Evolutionary conservation across 2,329 filamentous ascomycete species (phyloP).

Genomic region (Eurotiales sp.): DNA sequence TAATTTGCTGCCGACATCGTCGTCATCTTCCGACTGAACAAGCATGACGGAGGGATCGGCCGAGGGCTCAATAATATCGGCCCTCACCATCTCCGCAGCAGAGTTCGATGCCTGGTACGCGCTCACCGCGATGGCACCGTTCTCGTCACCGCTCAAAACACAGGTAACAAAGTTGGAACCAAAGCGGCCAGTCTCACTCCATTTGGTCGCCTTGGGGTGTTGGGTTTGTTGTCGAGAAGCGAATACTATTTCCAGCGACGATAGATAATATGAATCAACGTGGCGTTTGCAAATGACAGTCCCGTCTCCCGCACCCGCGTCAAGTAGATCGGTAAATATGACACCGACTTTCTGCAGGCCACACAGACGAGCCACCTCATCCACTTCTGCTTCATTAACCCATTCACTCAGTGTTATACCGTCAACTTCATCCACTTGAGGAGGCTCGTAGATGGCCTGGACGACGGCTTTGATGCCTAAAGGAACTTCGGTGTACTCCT

Average conservation of each 20-base stretch:
- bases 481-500: conserved; percentile 87
- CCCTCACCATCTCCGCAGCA: conserved; percentile 93
- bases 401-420: conserved; percentile 81
- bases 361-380: conserved; percentile 75
- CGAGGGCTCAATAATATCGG: conserved; percentile 91
- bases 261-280: conserved; percentile 89
- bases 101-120: conserved; percentile 95
- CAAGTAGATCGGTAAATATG: conserved; percentile 89
- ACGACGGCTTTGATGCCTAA: conserved; percentile 93
- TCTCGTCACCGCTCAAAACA: conserved; percentile 86
- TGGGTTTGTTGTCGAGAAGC: conserved; percentile 82
- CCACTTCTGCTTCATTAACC: conserved; percentile 77
- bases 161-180: conserved; percentile 98
- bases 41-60: conserved; percentile 92
- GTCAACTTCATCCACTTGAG: conserved; percentile 83
- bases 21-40: conserved; percentile 86
- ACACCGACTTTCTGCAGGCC: conserved; percentile 86
- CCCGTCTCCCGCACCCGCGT: conserved; percentile 76
- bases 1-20: conserved; percentile 62
- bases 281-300: conserved; percentile 93
- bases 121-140: conserved; percentile 81
- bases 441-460: conserved; percentile 94
- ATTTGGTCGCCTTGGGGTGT: conserved; percentile 87
- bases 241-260: conserved; percentile 87
- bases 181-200: conserved; percentile 91